Percentiles rank a stretch among this genome's conserved stretches.
Evolutionary conservation across 305 asterid genomes (phyloP).

Genomic region (Plantago coronopus): DNA sequence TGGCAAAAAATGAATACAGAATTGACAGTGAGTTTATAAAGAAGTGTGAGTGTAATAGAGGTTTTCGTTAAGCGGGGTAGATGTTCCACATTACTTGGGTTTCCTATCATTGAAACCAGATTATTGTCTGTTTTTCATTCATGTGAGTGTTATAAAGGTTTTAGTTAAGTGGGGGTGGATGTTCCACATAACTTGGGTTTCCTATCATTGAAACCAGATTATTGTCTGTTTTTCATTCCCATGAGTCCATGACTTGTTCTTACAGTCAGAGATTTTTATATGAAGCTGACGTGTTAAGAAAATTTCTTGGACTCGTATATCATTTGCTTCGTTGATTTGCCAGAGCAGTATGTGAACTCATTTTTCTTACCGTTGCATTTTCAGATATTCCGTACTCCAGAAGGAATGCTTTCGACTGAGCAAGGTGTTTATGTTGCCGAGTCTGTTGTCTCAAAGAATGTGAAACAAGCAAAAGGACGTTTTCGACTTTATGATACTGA

Average conservation of each 20-base stretch:
- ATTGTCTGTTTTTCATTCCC: not conserved
- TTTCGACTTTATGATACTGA: slow-evolving; percentile 59
- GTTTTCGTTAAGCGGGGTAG: too few species aligned
- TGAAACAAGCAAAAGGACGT: slow-evolving; percentile 90
- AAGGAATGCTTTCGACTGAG: slow-evolving; percentile 91
- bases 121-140: not conserved
- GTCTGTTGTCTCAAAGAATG: slow-evolving; percentile 65
- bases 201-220: not conserved
- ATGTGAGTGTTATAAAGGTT: too few species aligned
- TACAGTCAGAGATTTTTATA: not conserved
- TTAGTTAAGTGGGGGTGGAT: too few species aligned
- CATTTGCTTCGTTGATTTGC: slow-evolving; percentile 14
- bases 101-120: not conserved
- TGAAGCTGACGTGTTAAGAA: not conserved
- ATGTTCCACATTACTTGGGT: too few species aligned
- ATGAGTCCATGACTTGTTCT: not conserved
- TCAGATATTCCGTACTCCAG: slow-evolving; percentile 88
- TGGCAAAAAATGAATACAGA: too few species aligned
- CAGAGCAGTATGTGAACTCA: slow-evolving; percentile 12
- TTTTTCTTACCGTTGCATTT: slow-evolving; percentile 17
- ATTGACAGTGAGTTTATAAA: too few species aligned
- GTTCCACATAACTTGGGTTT: too few species aligned
- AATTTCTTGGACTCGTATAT: not conserved
- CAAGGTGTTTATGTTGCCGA: slow-evolving; percentile 92
- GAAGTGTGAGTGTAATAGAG: too few species aligned